Evolutionary conservation across 1,284 basidiomycete species (phyloP).

Genomic region (Trametes sp.): DNA sequence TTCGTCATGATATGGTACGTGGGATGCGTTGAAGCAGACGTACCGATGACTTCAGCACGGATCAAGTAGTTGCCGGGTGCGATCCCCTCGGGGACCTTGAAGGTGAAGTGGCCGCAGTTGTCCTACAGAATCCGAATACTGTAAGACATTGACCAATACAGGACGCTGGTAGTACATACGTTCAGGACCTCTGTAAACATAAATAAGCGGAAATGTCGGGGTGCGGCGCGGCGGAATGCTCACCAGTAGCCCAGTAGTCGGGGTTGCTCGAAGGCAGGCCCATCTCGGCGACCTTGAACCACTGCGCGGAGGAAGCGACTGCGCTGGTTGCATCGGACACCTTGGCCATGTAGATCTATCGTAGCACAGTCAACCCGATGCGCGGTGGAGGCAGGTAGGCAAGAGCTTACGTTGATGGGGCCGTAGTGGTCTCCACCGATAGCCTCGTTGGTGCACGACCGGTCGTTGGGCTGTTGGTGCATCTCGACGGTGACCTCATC

Average conservation of each 20-base stretch:
- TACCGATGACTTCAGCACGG: conserved; percentile 60
- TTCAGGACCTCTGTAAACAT: conserved; percentile 45
- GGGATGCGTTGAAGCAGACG: conserved; percentile 18
- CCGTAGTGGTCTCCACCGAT: conserved; percentile 57
- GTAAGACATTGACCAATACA: not conserved
- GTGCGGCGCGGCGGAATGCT: too few species aligned
- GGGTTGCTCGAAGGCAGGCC: conserved; percentile 56
- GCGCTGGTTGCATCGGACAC: conserved; percentile 55
- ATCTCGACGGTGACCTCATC: conserved; percentile 59
- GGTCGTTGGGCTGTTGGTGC: conserved; percentile 59
- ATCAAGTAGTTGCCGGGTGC: conserved; percentile 59
- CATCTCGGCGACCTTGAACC: conserved; percentile 62
- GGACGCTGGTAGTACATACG: conserved; percentile 34
- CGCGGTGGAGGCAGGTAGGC: not conserved
- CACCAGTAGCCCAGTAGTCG: conserved; percentile 53
- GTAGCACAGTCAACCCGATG: not conserved
- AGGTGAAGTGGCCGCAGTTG: conserved; percentile 61
- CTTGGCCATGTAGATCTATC: conserved; percentile 54
- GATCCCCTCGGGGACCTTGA: conserved; percentile 54
- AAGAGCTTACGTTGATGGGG: conserved; percentile 45
- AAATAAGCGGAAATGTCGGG: too few species aligned
- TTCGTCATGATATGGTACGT: not conserved
- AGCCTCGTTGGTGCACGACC: conserved; percentile 56
- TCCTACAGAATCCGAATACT: too few species aligned
- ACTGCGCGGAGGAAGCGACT: conserved; percentile 49